phyloP scores from a whole-genome alignment of 129 eudicot genomes.

The Lonicera japonica region DNA sequence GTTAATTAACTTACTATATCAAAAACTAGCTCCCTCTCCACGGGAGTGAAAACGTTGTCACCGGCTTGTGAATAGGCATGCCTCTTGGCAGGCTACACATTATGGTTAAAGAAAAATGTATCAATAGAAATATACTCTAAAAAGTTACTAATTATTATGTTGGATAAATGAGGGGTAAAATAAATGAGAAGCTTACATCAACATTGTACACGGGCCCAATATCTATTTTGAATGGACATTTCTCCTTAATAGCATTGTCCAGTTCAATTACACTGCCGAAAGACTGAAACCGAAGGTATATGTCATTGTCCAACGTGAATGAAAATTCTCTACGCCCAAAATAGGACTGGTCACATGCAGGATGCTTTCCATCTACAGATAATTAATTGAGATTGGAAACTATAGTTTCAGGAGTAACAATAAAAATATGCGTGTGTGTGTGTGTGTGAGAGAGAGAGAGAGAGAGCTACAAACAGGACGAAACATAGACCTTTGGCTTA shows the following conservation, averaged over 20 bases:
- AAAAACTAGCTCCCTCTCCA: slow-evolving; percentile 88
- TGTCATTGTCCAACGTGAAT: slow-evolving; percentile 69
- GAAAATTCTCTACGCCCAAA: slow-evolving; percentile 79
- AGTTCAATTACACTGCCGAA: slow-evolving; percentile 54
- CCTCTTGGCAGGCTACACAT: slow-evolving; percentile 84
- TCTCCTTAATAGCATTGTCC: slow-evolving; percentile 66
- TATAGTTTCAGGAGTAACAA: not conserved
- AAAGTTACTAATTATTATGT: not conserved
- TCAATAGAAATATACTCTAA: not conserved
- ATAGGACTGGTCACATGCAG: slow-evolving; percentile 79
- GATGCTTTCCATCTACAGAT: slow-evolving; percentile 85
- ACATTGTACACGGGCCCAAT: slow-evolving; percentile 88
- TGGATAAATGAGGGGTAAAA: not conserved
- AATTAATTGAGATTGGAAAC: not conserved
- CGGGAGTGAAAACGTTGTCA: slow-evolving; percentile 82
- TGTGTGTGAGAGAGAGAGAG: not conserved
- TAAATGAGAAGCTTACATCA: slow-evolving; percentile 38
- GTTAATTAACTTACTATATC: slow-evolving; percentile 60
- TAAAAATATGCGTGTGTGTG: too few relatives aligned
- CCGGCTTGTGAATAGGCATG: slow-evolving; percentile 82
- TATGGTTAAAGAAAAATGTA: slow-evolving; percentile 13
- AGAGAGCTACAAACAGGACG: not conserved
- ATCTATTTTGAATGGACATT: slow-evolving; percentile 84
- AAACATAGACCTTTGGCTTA: slow-evolving; percentile 18
- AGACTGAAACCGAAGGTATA: slow-evolving; percentile 77